Percentiles rank a stretch among this genome's conserved stretches.
Evolutionary conservation across 2,329 filamentous ascomycete species (phyloP).

Genomic region (Paecilomyces niveus): DNA sequence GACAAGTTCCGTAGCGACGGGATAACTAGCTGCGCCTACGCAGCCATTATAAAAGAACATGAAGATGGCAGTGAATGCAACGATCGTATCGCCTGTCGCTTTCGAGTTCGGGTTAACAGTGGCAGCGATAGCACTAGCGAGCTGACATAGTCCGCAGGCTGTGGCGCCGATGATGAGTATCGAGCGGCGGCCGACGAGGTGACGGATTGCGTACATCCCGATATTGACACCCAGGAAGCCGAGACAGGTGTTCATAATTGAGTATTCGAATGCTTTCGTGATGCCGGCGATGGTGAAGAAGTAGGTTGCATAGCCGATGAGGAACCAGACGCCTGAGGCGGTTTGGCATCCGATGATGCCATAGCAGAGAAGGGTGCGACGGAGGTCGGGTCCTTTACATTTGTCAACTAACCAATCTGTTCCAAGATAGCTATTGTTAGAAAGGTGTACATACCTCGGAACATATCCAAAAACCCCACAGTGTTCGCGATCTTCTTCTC

Average conservation of each 20-base stretch:
- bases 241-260: constrained; percentile 45
- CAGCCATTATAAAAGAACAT: constrained; percentile 29
- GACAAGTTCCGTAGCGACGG: constrained; percentile 20
- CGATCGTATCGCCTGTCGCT: constrained; percentile 17
- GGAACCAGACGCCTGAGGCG: constrained; percentile 43
- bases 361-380: constrained; percentile 46
- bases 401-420: background rate
- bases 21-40: constrained; percentile 24
- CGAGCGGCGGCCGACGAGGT: constrained; percentile 40
- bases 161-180: constrained; percentile 43
- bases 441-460: constrained; percentile 4
- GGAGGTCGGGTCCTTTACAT: constrained; percentile 36
- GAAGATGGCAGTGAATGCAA: constrained; percentile 29
- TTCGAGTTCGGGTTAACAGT: constrained; percentile 13
- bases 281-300: constrained; percentile 41
- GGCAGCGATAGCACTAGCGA: constrained; percentile 37
- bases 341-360: constrained; percentile 42
- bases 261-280: constrained; percentile 42
- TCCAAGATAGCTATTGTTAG: background rate
- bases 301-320: constrained; percentile 46
- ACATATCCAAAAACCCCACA: constrained; percentile 8
- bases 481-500: constrained; percentile 9
- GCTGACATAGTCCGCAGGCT: constrained; percentile 38
- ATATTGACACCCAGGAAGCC: constrained; percentile 44
- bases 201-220: constrained; percentile 44